Base-by-base conservation (phyloP, 371 early-diverging fungal genomes). In the Dichotomocladium elegans region DNA sequence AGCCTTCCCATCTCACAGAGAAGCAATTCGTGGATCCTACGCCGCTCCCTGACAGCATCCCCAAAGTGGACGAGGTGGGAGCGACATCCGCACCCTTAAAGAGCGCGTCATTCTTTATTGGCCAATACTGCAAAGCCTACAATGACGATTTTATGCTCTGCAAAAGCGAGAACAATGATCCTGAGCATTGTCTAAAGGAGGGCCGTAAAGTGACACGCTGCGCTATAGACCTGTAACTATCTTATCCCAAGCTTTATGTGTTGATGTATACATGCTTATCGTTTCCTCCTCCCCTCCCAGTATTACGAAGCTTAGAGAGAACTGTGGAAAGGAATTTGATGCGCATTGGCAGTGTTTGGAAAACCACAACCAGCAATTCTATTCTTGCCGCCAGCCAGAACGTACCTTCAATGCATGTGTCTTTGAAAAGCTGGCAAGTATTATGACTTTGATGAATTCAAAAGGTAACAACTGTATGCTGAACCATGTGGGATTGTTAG, bases 71-170 rank as follows among this genome's bases (percentile, higher is more conserved):
- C 21, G 96, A 97, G 67, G 81, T 96, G 31, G 95, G 96, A 27
- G 72, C 81, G 28, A 92, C 96, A 26, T 92, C 93, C 19, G 96
- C 96, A n/a, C 95, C 96, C 19, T 79, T 97, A 53, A 88, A 88
- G 69, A 94, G 95, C 35, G 93, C 94, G 53, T 80, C 95, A 26
- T 96, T 88, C 71, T 90, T 90, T 69, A 88, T 96, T 64, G 92
- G 90, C 33, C 71, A 81, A 47, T 82, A 86, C 64, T 97, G 98
- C 88, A 87, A 90, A 69, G 87, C 85, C 49, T 95, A 91, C 80
- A 89, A 85, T 59, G 94, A 95, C 58, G 98, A 97, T 68, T 97
- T 89, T 65, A 93, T 97, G 92, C 83, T 92, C 44, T 96, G 98
- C 83, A 97, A 95, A 79, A 76, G 80, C 60, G 94, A 94, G 62